These are phyloP conservation scores for Cardamine resedifolia DNA, from an alignment of 345 rosid species.

Conservation along the genomic window DNA sequence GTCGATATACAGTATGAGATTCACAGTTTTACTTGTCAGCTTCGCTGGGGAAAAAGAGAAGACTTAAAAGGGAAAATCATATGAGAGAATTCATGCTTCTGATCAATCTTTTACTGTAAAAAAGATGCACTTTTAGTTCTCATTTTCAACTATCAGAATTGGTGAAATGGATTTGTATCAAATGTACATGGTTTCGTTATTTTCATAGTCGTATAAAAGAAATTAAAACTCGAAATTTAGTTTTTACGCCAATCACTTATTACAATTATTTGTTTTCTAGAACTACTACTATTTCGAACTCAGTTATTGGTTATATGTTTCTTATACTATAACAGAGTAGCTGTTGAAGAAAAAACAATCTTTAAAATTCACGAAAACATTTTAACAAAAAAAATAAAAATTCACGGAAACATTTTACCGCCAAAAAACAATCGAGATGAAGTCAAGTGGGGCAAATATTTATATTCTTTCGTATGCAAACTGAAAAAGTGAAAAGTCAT, in stretches of 20 bases:
- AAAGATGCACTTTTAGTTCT: slow-evolving; percentile 19
- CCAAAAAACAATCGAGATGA: not conserved
- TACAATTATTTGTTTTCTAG: not conserved
- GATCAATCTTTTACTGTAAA: slow-evolving; percentile 9
- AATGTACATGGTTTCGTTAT: slow-evolving; percentile 10
- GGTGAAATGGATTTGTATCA: not conserved
- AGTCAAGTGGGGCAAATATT: not conserved
- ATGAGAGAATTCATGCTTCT: slow-evolving; percentile 8
- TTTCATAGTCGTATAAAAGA: slow-evolving; percentile 15
- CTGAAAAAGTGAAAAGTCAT: not conserved
- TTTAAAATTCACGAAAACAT: not conserved
- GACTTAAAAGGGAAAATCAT: slow-evolving; percentile 1
- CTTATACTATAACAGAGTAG: not conserved
- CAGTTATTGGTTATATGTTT: not conserved
- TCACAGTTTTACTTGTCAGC: slow-evolving; percentile 1
- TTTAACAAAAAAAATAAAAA: no score
- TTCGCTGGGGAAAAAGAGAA: slow-evolving; percentile 4
- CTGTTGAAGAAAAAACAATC: not conserved
- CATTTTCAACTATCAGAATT: slow-evolving; percentile 13
- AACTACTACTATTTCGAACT: not conserved
- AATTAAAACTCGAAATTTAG: not conserved
- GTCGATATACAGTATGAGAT: slow-evolving; percentile 53
- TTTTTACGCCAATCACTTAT: not conserved
- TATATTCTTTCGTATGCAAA: not conserved
- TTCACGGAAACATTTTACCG: not conserved